Conservation (phyloP, 176 grass and related monocot species). For the Ensete glaucum region DNA sequence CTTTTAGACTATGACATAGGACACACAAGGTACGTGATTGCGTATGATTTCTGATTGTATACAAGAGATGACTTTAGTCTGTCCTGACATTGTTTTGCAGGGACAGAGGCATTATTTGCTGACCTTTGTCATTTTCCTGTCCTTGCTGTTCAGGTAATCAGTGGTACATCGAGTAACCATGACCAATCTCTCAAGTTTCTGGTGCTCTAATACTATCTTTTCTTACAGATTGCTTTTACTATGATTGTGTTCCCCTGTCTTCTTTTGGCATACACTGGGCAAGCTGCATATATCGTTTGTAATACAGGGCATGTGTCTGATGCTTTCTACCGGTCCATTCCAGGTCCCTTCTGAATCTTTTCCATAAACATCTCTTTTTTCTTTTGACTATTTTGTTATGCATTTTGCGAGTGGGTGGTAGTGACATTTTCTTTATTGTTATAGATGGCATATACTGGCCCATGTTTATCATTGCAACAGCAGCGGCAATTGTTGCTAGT, state of each 20-base stretch:
- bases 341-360: conserved; percentile 24
- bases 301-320: conserved; percentile 50
- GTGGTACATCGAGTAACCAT: conserved; percentile 1
- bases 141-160: conserved; percentile 57
- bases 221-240: conserved; percentile 17
- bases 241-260: conserved; percentile 68
- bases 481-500: conserved; percentile 74
- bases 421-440: background rate
- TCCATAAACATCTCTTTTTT: background rate
- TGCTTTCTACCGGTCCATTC: conserved; percentile 74
- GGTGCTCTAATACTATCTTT: conserved; percentile 3
- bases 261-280: conserved; percentile 77
- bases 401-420: too few species aligned
- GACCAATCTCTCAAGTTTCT: background rate
- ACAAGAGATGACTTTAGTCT: conserved; percentile 21
- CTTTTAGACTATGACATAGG: background rate
- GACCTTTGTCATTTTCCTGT: conserved; percentile 88
- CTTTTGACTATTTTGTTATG: background rate
- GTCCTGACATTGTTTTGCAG: conserved; percentile 31
- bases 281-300: conserved; percentile 64
- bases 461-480: conserved; percentile 56
- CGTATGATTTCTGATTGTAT: background rate
- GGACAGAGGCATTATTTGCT: conserved; percentile 89
- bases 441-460: conserved; percentile 73
- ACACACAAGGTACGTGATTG: background rate